Percentiles rank a stretch among this genome's conserved stretches.
phyloP scores from a whole-genome alignment of 805 yeast genomes.

The Candida silvicultrix region DNA sequence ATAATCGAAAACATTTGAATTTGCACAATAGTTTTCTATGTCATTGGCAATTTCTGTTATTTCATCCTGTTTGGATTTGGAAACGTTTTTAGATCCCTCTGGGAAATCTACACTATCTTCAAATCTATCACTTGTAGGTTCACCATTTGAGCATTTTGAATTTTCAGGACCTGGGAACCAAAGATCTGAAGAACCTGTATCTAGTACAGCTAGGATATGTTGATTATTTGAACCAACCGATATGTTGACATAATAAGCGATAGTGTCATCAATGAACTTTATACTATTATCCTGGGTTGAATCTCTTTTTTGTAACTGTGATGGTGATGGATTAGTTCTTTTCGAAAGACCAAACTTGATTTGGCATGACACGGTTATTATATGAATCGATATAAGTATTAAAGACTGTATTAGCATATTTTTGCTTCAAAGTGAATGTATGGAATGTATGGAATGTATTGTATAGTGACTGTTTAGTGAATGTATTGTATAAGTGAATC shows the following conservation, averaged over 20 bases:
- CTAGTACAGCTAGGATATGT: slow-evolving; percentile 23
- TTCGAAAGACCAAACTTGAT: background rate
- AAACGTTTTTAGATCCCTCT: background rate
- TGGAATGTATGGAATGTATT: background rate
- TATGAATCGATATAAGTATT: background rate
- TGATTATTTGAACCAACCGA: slow-evolving; percentile 11
- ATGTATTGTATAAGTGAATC: background rate
- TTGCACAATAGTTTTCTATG: slow-evolving; percentile 1
- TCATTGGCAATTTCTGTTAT: background rate
- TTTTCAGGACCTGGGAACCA: slow-evolving; percentile 26
- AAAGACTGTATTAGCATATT: background rate
- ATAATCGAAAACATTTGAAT: slow-evolving; percentile 16
- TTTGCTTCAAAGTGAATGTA: too few species aligned
- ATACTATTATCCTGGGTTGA: background rate
- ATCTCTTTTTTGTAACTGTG: background rate
- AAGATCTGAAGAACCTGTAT: slow-evolving; percentile 30
- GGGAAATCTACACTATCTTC: background rate
- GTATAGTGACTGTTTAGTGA: background rate
- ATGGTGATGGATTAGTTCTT: background rate
- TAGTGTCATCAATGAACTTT: background rate
- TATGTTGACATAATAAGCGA: background rate
- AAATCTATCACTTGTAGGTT: background rate
- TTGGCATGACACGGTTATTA: background rate
- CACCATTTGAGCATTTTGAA: slow-evolving; percentile 19
- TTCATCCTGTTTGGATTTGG: background rate